Base-by-base conservation (phyloP, 257 asterid species). In the Primulina tabacum region DNA sequence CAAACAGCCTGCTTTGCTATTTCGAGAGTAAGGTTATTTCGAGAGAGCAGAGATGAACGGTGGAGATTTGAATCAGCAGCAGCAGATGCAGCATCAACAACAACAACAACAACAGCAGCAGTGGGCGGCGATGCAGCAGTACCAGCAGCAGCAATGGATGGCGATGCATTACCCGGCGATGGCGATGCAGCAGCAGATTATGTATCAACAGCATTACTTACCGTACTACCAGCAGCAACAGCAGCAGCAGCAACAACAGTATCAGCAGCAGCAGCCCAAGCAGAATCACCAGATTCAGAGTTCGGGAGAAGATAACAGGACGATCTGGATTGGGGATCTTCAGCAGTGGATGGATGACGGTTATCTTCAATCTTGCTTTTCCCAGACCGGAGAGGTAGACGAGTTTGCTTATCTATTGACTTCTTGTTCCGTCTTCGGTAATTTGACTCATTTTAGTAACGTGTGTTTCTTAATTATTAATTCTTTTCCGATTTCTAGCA, bases 311-410 rank as follows among this genome's bases (percentile, higher is more conserved):
- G 99, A 94, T 68, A 94, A 94, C 56, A 85, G 82, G 72, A 91
- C 99, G 79, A 83, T 94, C 84, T 94, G 99, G 99, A 94, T 94
- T 77, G 99, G 98, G 50, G 99, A 94, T 88, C 96, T 94, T 62
- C 95, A 86, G 79, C 96, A 82, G 53, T 91, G 99, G 99, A 94
- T 94, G 99, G 98, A 91, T 71, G 99, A 94, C 68, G 67, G 60
- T 62, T 94, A 94, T 87, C 88, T 94, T 8, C 92, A 86, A 50
- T 79, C 92, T 4, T 89, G 96, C 79, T 94, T 94, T 69, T 77
- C 91, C 53, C 88, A 80, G 35, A 58, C 88, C 28, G 95, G 89
- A 53, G 97, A 89, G 97, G 99, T 89, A 75, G 57, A 17, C 29
- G 30, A 24, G 24, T 28, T 28, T 5, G 0, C 24, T 30, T 52